A percentile compares a stretch with the other conserved stretches of the same genome.
These are phyloP conservation scores for Apiotrichum brassicae DNA, from an alignment of 1,284 basidiomycete genomes.

Conservation along the genomic window DNA sequence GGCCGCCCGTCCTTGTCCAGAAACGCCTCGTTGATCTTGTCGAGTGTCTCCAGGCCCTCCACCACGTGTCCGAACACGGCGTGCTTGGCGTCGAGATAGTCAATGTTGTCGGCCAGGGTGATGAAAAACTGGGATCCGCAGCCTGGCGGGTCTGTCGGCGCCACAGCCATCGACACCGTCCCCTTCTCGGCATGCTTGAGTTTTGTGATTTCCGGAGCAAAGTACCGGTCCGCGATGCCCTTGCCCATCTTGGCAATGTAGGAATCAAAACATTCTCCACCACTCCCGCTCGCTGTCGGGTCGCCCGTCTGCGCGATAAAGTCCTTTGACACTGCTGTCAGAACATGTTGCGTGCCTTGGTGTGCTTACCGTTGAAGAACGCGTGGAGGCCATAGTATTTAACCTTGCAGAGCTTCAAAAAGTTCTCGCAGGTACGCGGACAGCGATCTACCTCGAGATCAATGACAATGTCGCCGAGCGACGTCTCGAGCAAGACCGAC, in stretches of 20 bases:
- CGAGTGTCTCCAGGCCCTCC: slow-evolving; percentile 85
- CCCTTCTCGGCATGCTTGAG: slow-evolving; percentile 82
- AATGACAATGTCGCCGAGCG: slow-evolving; percentile 89
- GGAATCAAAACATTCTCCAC: slow-evolving; percentile 79
- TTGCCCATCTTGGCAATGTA: slow-evolving; percentile 45
- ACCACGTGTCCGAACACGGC: slow-evolving; percentile 92
- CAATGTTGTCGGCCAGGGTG: slow-evolving; percentile 81
- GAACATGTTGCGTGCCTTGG: neutral
- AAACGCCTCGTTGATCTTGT: slow-evolving; percentile 87
- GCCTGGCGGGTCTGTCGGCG: slow-evolving; percentile 63
- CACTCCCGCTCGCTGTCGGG: slow-evolving; percentile 87
- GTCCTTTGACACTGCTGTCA: slow-evolving; percentile 74
- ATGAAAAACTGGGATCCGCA: slow-evolving; percentile 96
- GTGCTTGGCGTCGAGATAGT: slow-evolving; percentile 93
- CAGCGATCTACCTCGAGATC: slow-evolving; percentile 89
- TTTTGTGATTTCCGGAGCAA: slow-evolving; percentile 68
- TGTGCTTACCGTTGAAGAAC: slow-evolving; percentile 82
- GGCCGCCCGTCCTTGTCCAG: slow-evolving; percentile 82
- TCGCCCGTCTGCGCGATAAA: slow-evolving; percentile 94
- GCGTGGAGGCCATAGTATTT: slow-evolving; percentile 95
- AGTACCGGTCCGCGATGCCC: slow-evolving; percentile 60
- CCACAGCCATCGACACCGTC: slow-evolving; percentile 92
- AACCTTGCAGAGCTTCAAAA: slow-evolving; percentile 91
- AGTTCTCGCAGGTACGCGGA: slow-evolving; percentile 87
- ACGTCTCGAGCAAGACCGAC: slow-evolving; percentile 95